Evolutionary conservation across 2,329 filamentous ascomycete genomes (phyloP).

Genomic region (Phoma herbarum): DNA sequence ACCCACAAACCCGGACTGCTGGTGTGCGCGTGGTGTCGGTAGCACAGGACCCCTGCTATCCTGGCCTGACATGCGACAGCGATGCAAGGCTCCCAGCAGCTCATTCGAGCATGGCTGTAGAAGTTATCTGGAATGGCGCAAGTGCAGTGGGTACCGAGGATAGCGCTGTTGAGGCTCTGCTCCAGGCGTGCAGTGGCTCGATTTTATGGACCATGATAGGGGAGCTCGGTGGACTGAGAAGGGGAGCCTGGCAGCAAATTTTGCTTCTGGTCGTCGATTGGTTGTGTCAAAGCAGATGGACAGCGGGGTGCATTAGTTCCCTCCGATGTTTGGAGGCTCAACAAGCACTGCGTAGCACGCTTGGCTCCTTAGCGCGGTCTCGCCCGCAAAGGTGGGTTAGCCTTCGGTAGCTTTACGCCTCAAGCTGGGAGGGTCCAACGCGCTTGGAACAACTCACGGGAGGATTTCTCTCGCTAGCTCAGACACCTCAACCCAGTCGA

Average conservation of each 20-base stretch:
- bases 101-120: conserved; percentile 8
- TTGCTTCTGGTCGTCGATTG: conserved; percentile 37
- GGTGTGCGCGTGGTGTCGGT: conserved; percentile 6
- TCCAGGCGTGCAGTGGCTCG: conserved; percentile 9
- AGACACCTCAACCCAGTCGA: conserved; percentile 8
- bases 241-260: conserved; percentile 27
- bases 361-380: conserved; percentile 29
- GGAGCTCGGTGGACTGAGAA: conserved; percentile 21
- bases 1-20: background rate
- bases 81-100: conserved; percentile 14
- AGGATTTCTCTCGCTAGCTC: conserved; percentile 25
- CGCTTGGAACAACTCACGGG: conserved; percentile 38
- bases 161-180: conserved; percentile 24
- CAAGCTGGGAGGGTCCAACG: background rate
- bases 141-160: conserved; percentile 7
- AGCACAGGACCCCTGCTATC: conserved; percentile 4
- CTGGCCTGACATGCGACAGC: conserved; percentile 11
- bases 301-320: conserved; percentile 41
- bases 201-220: conserved; percentile 8
- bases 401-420: conserved; percentile 19
- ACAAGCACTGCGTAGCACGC: conserved; percentile 35
- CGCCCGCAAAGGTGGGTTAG: conserved; percentile 14
- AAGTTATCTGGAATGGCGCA: conserved; percentile 10
- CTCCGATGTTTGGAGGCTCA: conserved; percentile 33
- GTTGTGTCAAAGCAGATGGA: conserved; percentile 21